Evolutionary conservation across 2,329 filamentous ascomycete species (phyloP).

Genomic region (Colletotrichum phormii): DNA sequence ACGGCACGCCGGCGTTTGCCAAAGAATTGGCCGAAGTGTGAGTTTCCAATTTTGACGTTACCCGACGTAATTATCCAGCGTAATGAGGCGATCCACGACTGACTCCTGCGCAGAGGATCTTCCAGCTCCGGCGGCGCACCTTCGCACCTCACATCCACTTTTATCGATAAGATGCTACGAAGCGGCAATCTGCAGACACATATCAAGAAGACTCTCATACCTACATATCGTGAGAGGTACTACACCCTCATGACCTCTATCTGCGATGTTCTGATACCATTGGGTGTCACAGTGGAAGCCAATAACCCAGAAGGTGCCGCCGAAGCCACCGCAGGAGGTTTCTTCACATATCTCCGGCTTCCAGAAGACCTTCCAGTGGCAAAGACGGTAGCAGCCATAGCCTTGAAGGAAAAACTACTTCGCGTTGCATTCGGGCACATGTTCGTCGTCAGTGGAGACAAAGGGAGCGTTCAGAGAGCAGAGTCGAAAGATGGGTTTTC

Average conservation of each 20-base stretch:
- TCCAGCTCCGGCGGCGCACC: constrained; percentile 41
- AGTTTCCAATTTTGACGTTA: constrained; percentile 28
- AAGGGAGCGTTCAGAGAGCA: constrained; percentile 51
- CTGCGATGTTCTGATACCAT: constrained; percentile 36
- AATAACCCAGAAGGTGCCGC: background rate
- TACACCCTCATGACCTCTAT: constrained; percentile 37
- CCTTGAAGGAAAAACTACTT: constrained; percentile 70
- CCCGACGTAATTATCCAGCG: no score
- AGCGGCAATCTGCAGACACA: constrained; percentile 38
- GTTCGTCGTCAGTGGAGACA: constrained; percentile 74
- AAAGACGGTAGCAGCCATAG: constrained; percentile 59
- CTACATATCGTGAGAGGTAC: constrained; percentile 38
- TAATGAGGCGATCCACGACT: background rate
- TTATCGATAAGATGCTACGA: constrained; percentile 38
- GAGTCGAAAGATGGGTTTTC: constrained; percentile 58
- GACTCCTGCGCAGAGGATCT: background rate
- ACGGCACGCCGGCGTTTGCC: constrained; percentile 70
- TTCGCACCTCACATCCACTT: constrained; percentile 31
- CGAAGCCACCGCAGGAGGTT: constrained; percentile 59
- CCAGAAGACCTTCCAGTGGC: constrained; percentile 47
- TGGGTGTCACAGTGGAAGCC: background rate
- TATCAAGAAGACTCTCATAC: constrained; percentile 37
- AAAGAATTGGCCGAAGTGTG: constrained; percentile 64
- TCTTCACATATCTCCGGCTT: constrained; percentile 73
- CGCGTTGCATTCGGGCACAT: constrained; percentile 75